Percentiles rank a stretch among this genome's conserved stretches.
These are phyloP conservation scores for Suillus discolor DNA, from an alignment of 768 basidiomycete species.

Conservation along the genomic window DNA sequence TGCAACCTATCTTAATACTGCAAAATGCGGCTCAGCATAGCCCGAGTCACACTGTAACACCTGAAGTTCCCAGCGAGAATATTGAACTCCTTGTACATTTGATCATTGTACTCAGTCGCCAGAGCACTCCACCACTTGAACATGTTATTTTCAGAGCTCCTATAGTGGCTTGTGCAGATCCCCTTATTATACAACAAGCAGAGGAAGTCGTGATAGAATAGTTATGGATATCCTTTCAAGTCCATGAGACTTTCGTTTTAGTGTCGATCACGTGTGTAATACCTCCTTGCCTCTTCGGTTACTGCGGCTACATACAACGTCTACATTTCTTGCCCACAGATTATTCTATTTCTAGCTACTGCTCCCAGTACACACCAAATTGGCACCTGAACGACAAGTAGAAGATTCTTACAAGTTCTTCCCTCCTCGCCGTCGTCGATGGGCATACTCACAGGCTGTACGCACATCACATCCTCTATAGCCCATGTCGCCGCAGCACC, in stretches of 20 bases:
- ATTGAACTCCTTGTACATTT: conserved; percentile 80
- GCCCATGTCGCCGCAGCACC: conserved; percentile 1
- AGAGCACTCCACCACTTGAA: conserved; percentile 80
- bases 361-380: neutral
- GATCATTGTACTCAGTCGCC: conserved; percentile 86
- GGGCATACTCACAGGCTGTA: neutral
- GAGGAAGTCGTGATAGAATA: neutral
- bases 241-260: neutral
- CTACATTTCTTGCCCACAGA: conserved; percentile 1
- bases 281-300: neutral
- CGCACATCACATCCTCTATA: conserved; percentile 2
- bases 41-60: neutral
- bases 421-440: neutral
- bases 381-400: conserved; percentile 10
- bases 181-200: neutral
- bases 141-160: conserved; percentile 43
- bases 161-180: neutral
- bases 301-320: neutral
- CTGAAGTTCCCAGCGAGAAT: conserved; percentile 45
- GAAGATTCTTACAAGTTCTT: conserved; percentile 1
- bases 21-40: conserved; percentile 31
- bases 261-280: neutral
- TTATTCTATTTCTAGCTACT: neutral
- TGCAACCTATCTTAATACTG: conserved; percentile 39
- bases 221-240: neutral